Percentiles rank a stretch among this genome's conserved stretches.
Evolutionary conservation across 495 filamentous ascomycete genomes (phyloP).

Genomic region (Podospora conica): DNA sequence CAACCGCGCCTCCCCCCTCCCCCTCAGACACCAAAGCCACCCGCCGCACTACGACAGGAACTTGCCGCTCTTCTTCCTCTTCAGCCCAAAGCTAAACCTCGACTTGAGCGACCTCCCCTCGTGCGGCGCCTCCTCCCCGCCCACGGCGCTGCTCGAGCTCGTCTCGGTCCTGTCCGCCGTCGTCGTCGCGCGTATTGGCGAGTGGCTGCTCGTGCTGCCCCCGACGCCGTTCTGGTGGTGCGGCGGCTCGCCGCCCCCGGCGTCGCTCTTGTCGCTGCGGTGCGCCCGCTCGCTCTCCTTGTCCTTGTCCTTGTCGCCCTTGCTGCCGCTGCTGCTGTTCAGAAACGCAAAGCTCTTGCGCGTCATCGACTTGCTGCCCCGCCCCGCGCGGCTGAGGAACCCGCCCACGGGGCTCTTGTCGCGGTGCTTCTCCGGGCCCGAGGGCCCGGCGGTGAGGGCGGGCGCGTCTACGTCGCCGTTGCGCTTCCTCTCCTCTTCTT

Average conservation of each 20-base stretch:
- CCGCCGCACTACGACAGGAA: slow-evolving; percentile 29
- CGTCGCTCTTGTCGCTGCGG: slow-evolving; percentile 8
- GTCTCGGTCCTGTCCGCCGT: slow-evolving; percentile 12
- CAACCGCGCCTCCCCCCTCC: background rate
- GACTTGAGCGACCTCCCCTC: slow-evolving; percentile 33
- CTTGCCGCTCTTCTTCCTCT: slow-evolving; percentile 52
- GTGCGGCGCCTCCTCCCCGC: slow-evolving; percentile 20
- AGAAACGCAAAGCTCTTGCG: slow-evolving; percentile 47
- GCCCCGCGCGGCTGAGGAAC: slow-evolving; percentile 34
- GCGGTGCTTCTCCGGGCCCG: background rate
- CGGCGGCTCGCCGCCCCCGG: background rate
- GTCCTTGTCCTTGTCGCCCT: slow-evolving; percentile 28
- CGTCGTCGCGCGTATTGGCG: slow-evolving; percentile 6
- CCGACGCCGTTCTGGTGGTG: slow-evolving; percentile 10
- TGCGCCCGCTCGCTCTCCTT: slow-evolving; percentile 9
- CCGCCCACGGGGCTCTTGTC: slow-evolving; percentile 16
- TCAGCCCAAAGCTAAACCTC: slow-evolving; percentile 53
- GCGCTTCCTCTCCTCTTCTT: slow-evolving; percentile 34
- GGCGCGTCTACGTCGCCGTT: slow-evolving; percentile 23
- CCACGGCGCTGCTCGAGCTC: slow-evolving; percentile 8
- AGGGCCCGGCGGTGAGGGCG: too few relatives aligned
- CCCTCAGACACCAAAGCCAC: background rate
- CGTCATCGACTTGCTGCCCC: slow-evolving; percentile 40
- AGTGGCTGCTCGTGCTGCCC: slow-evolving; percentile 9
- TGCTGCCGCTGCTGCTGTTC: slow-evolving; percentile 25